Base-by-base conservation (phyloP, 78 protist genomes). In the Tieghemostelium lacteum region DNA sequence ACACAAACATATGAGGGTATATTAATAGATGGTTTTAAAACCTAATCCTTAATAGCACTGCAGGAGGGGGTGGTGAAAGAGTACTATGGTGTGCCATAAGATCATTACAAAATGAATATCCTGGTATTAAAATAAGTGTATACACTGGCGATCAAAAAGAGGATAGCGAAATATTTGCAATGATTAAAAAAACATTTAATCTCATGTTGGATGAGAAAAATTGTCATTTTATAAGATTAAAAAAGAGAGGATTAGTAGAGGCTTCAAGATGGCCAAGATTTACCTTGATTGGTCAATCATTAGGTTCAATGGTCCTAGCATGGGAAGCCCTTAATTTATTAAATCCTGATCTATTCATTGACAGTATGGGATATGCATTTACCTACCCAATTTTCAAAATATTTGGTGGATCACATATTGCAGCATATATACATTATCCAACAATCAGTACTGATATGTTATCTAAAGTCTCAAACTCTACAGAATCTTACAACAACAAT, bases 361-460 rank as follows among this genome's bases (percentile, higher is more conserved):
- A 98, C 67, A 86, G 97, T 12, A 96, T 77, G 93, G 99, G 99
- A 8, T 66, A 34, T 60, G 96, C 98, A 20, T 94, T 92, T 31
- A 70, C 97, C 14, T 95, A 71, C 70, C 97, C 98, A 20, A 69
- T 94, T 10, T 92, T 93, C 22, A 36, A 69, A 19, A 1, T 28
- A 28, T 20, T 92, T 22, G 95, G 87, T 42, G 95, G 95, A n/a
- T 86, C 91, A 24, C 52, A 24, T 0, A 92, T 94, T 12, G 92
- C 80, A 4, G 57, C 94, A 64, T 98, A 98, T 60, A 94, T 88
- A 20, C 99, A 98, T 77, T 98, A 97, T 75, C 99, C 99, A n/a
- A 95, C 96, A 17, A 87, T 98, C 45, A 83, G 96, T 54, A 76
- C 69, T 39, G 95, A 92, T 63, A 92, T 92, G 95, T 73, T 92